Base-by-base conservation (phyloP, 805 yeast genomes). In the Starmerella etchellsii region DNA sequence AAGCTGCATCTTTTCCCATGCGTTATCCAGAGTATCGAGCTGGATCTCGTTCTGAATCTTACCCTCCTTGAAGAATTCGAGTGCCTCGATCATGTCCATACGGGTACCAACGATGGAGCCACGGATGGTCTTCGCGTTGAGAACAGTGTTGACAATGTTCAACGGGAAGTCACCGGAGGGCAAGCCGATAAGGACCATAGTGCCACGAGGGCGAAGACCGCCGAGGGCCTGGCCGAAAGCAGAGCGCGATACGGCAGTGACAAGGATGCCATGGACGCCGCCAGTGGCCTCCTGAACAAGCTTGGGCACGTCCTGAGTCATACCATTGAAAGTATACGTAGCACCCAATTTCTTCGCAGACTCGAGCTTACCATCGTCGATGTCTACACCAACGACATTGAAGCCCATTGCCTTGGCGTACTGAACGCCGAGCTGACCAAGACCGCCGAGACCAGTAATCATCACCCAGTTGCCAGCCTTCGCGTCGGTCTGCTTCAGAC, bases 101-200 rank as follows among this genome's bases (percentile, higher is more conserved):
- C 93, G 78, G 74, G 81, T 81, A 55, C 94, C 94, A 48, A 82
- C 94, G 59, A 80, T 80, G 39, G 93, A 81, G 54, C 91, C 94
- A 61, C 69, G 74, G 58, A 82, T 77, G 56, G 68, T 67, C 60
- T 79, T 67, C 44, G 82, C 73, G 65, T 72, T 78, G 52, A 79
- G 77, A 46, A 82, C 93, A 39, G 80, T 74, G 50, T 69, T 66
- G 67, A 81, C 78, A 41, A 83, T 83, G 43, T 74, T 71, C 31
- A 84, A 74, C 51, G 69, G 67, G 61, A 73, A 71, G 48, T 91
- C 88, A 54, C 76, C 77, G 22, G 84, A 81, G 54, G 94, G 94
- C 55, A 83, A 66, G 55, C 85, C 85, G 52, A 78, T 83, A 52
- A 69, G 66, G 43, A 72, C 80, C 58, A 77, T 79, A 50, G 80